phyloP scores from a whole-genome alignment of 148 eudicot species.

The Amaranthus palmeri region DNA sequence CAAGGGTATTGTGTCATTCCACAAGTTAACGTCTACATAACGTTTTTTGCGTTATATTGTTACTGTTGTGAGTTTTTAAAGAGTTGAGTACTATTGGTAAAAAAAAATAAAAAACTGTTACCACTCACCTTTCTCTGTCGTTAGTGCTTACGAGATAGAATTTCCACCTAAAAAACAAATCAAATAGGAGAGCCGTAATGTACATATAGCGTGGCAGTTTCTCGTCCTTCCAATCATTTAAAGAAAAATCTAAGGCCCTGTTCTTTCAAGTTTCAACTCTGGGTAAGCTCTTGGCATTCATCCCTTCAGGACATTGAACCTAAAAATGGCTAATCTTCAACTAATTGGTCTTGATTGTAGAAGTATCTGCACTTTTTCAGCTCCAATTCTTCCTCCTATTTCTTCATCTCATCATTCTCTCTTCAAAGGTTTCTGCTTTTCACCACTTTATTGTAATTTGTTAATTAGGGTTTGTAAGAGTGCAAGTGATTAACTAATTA shows the following conservation, averaged over 20 bases:
- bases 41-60: no score
- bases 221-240: background rate
- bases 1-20: no score
- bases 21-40: no score
- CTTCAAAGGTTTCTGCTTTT: constrained; percentile 12
- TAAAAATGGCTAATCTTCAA: constrained; percentile 22
- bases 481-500: background rate
- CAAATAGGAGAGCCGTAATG: background rate
- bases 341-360: constrained; percentile 3
- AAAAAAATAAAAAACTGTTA: no score
- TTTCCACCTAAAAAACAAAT: no score
- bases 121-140: no score
- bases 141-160: no score
- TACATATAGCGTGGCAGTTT: background rate
- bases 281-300: background rate
- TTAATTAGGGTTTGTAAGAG: background rate
- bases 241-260: background rate
- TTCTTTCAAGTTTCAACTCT: background rate
- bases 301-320: background rate
- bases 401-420: constrained; percentile 7
- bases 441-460: background rate
- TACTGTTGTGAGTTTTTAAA: no score
- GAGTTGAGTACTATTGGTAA: no score
- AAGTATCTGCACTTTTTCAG: background rate
- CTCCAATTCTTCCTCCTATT: constrained; percentile 1